Evolutionary conservation across 23 red algal species (phyloP).

Genomic region (Gracilaria gracilis): DNA sequence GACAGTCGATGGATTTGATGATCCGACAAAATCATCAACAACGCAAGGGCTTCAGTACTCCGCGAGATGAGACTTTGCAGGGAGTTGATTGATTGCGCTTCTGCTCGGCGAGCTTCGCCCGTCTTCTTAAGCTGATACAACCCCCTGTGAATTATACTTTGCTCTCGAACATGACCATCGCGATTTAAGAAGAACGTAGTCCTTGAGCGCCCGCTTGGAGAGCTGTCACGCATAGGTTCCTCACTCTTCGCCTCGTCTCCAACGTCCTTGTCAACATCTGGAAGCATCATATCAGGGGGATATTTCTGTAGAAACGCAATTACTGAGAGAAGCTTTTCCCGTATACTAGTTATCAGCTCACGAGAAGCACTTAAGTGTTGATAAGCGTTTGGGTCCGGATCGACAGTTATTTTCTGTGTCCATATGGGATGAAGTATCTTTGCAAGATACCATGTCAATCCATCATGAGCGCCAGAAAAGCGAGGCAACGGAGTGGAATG

Average conservation of each 20-base stretch:
- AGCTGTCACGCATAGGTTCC: conserved; percentile 4
- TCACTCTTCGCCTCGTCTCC: conserved; percentile 4
- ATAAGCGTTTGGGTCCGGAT: conserved; percentile 36
- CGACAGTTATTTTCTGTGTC: conserved; percentile 33
- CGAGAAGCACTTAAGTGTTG: conserved; percentile 30
- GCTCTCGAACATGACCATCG: background rate
- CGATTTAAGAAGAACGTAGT: background rate
- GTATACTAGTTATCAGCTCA: conserved; percentile 26
- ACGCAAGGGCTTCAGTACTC: conserved; percentile 66
- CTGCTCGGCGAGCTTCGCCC: conserved; percentile 58
- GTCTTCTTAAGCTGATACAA: conserved; percentile 31
- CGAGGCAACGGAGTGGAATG: conserved; percentile 30
- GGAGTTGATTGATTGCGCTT: conserved; percentile 35
- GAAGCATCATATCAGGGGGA: conserved; percentile 36
- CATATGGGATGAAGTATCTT: conserved; percentile 63
- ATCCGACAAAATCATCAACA: conserved; percentile 72
- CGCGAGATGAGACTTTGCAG: conserved; percentile 54
- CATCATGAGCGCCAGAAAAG: conserved; percentile 63
- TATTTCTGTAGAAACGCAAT: conserved; percentile 58
- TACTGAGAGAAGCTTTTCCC: conserved; percentile 34
- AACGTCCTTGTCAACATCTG: conserved; percentile 18
- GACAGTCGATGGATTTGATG: conserved; percentile 81
- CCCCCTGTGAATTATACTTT: conserved; percentile 17
- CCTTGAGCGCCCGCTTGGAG: background rate
- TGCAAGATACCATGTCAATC: conserved; percentile 51